Conservation (phyloP, 805 yeast species). For the Yarrowia deformans region DNA sequence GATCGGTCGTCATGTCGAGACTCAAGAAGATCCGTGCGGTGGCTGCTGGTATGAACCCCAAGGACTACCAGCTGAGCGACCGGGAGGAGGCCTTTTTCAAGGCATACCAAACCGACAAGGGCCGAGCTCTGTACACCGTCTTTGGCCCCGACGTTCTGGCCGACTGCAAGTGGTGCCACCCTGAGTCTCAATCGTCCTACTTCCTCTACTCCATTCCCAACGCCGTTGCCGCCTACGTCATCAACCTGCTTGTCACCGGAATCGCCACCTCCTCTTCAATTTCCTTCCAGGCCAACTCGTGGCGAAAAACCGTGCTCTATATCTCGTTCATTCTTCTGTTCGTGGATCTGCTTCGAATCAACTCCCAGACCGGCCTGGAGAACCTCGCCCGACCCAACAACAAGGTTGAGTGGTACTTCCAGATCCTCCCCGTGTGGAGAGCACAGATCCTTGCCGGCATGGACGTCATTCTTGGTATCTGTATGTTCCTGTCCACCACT, state of each 20-base stretch:
- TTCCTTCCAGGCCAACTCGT: slow-evolving; percentile 36
- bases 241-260: slow-evolving; percentile 41
- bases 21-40: slow-evolving; percentile 37
- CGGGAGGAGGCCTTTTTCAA: slow-evolving; percentile 40
- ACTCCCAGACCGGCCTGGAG: slow-evolving; percentile 37
- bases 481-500: slow-evolving; percentile 41
- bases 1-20: slow-evolving; percentile 42
- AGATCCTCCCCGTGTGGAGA: slow-evolving; percentile 41
- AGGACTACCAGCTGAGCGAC: slow-evolving; percentile 21
- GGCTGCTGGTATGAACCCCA: slow-evolving; percentile 18
- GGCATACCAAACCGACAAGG: slow-evolving; percentile 40
- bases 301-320: slow-evolving; percentile 35
- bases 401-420: slow-evolving; percentile 42
- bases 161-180: slow-evolving; percentile 44
- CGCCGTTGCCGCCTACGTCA: slow-evolving; percentile 41
- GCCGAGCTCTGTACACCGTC: slow-evolving; percentile 42
- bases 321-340: slow-evolving; percentile 25
- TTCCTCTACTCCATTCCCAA: slow-evolving; percentile 42
- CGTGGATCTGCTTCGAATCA: slow-evolving; percentile 24
- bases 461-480: slow-evolving; percentile 37
- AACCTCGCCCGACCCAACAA: slow-evolving; percentile 38
- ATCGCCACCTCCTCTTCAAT: slow-evolving; percentile 41
- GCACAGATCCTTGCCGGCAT: slow-evolving; percentile 39
- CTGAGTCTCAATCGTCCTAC: slow-evolving; percentile 40
- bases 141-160: slow-evolving; percentile 44